Conservation (phyloP, 805 yeast species). For the Metschnikowia anglica region DNA sequence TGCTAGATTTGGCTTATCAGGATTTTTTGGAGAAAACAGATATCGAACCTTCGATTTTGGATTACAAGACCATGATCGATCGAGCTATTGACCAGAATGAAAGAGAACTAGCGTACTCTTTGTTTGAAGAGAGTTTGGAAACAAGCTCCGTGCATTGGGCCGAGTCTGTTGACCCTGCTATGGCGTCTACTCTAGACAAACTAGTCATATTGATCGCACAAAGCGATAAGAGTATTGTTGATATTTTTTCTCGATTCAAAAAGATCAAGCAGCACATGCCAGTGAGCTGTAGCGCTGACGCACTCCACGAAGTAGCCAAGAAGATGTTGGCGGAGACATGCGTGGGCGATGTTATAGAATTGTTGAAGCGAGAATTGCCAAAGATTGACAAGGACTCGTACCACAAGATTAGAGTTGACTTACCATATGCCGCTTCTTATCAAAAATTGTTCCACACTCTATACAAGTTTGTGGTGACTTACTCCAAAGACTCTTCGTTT, state of each 20-base stretch:
- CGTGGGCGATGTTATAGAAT: slow-evolving; percentile 43
- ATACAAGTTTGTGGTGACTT: slow-evolving; percentile 32
- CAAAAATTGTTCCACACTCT: slow-evolving; percentile 28
- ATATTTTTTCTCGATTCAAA: slow-evolving; percentile 34
- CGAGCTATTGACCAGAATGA: slow-evolving; percentile 24
- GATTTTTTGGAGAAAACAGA: slow-evolving; percentile 4
- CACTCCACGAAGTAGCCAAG: slow-evolving; percentile 28
- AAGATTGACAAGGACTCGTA: slow-evolving; percentile 30
- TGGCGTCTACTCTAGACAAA: slow-evolving; percentile 37
- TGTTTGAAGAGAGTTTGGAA: slow-evolving; percentile 34
- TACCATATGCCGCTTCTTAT: slow-evolving; percentile 29
- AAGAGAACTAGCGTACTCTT: slow-evolving; percentile 23
- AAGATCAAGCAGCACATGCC: slow-evolving; percentile 39
- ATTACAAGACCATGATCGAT: slow-evolving; percentile 30
- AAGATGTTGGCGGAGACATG: slow-evolving; percentile 35
- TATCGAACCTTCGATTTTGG: slow-evolving; percentile 3
- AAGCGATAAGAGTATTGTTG: slow-evolving; percentile 26
- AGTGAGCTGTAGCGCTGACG: slow-evolving; percentile 27
- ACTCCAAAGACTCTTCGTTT: slow-evolving; percentile 29
- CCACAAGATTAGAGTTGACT: slow-evolving; percentile 27
- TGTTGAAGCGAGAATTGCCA: slow-evolving; percentile 43
- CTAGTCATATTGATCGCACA: slow-evolving; percentile 41
- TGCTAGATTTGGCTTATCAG: slow-evolving; percentile 3
- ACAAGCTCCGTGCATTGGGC: slow-evolving; percentile 13
- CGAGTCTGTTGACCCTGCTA: slow-evolving; percentile 15